Base-by-base conservation (phyloP, 768 basidiomycete species). In the Tremella yokohamensis region DNA sequence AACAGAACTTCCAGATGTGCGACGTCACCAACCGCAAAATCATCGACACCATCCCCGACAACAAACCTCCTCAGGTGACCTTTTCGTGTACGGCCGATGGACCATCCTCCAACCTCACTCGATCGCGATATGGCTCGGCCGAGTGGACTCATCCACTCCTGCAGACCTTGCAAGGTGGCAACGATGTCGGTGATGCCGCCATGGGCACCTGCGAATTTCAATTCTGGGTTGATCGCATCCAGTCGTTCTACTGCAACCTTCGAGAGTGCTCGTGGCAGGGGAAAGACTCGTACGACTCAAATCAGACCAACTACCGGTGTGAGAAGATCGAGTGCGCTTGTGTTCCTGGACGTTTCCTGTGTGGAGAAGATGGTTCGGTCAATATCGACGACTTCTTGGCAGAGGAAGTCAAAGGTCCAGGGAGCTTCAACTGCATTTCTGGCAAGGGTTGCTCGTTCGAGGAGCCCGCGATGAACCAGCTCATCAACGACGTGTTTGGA, bases 11-110 rank as follows among this genome's bases (percentile, higher is more conserved):
- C 76, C 94, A 99, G 76, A 90, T 96, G 85, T 99, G 96, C 78
- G 84, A 97, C 74, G 93, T 99, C 34, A 99, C 96, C 11, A 98
- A 97, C 78, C 85, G 88, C 49, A 96, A 96, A 78, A 97, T 98
- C 65, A 80, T 96, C 61, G 94, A 96, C 71, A 84, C 84, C 80
- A 89, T 97, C n/a, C 88, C 89, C 0, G 87, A 83, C 51, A 84
- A 92, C 8, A 75, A 75, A 57, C 87, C 90, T 18, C 93, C 94
- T 0, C 93, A 98, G 75, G 93, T 97, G 1, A 98, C 96, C 0
- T 99, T 99, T 76, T 87, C 87, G 63, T 99, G 96, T 78, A 67
- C 72, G 1, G 65, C 68, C 39, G 57, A 63, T 34, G 73, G 69
- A 0, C 74, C 72, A 1, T 68, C 72, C 0, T 62, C 65, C 44